Percentiles rank a stretch among this genome's conserved stretches.
These are phyloP conservation scores for Eremothecium cymbalariae DNA, from an alignment of 1,139 yeast genomes.

Conservation along the genomic window DNA sequence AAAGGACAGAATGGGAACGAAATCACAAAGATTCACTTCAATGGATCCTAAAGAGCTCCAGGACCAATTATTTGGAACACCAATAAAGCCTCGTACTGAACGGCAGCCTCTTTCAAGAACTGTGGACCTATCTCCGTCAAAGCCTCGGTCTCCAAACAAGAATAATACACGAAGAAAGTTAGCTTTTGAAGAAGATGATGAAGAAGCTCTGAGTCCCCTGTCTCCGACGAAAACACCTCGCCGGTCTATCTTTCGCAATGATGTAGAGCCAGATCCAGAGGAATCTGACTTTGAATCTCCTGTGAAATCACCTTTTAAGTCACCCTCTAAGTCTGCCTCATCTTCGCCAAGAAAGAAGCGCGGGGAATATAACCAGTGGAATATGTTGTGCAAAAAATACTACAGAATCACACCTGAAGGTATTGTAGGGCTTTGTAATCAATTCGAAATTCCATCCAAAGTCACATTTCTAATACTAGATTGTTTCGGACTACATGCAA, in stretches of 20 bases:
- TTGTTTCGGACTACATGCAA: conserved; percentile 44
- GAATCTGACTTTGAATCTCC: conserved; percentile 4
- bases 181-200: conserved; percentile 30
- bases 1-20: conserved; percentile 18
- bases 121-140: conserved; percentile 5
- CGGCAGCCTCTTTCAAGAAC: conserved; percentile 8
- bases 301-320: conserved; percentile 6
- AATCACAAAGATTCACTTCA: conserved; percentile 21
- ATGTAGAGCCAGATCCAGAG: conserved; percentile 4
- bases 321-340: conserved; percentile 9
- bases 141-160: conserved; percentile 7
- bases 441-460: conserved; percentile 51
- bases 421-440: conserved; percentile 51
- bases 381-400: conserved; percentile 21
- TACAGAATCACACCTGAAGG: conserved; percentile 39
- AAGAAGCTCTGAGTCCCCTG: conserved; percentile 13
- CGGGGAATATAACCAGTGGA: conserved; percentile 16
- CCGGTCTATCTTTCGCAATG: conserved; percentile 1
- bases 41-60: conserved; percentile 26
- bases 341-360: conserved; percentile 9
- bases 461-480: conserved; percentile 44
- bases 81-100: conserved; percentile 12
- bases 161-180: conserved; percentile 26
- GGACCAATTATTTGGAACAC: conserved; percentile 26
- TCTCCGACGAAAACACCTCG: conserved; percentile 3